Evolutionary conservation across 179 eudicot genomes (phyloP), one percentile per base, ranked within the genome.

Genomic region (Patellifolia procumbens): DNA sequence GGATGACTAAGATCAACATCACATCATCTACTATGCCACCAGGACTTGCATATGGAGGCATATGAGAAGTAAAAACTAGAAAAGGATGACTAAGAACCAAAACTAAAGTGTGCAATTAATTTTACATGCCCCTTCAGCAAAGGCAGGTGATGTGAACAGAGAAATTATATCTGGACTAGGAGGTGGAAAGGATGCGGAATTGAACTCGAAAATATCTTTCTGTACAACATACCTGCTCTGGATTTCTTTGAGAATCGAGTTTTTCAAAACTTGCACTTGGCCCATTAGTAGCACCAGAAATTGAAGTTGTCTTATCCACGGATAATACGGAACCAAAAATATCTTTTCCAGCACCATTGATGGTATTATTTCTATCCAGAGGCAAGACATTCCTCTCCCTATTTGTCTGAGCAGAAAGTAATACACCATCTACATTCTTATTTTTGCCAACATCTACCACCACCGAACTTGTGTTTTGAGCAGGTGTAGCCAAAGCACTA

Each of bases 161-260:
- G 46, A 43, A 34, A 64, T 7, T 5, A 4, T 31, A 35, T 64
- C 26, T 7, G 8, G 16, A 51, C 0, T 16, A 3, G 31, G 34
- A 13, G n/a, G 31, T 11, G 5, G 46, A 10, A 46, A 5, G 31
- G 37, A n/a, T 31, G 24, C 17, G 55, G 1, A 37, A 43, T 32
- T 13, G 11, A 4, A n/a, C 1, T 31, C 29, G 49, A 53, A 3
- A 43, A 48, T 8, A n/a, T 58, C 13, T 15, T 73, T 65, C 45
- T 37, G n/a, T 62, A 72, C 17, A 6, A 78, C 43, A 31, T 87
- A 91, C 96, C 96, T 91, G 82, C 51, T 67, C 48, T 58, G 75
- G 34, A 31, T 78, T 74, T 74, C 74, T 82, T 73, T 52, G 75
- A 68, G 78, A 66, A 82, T 43, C 71, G 71, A 72, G 39, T 66